Evolutionary conservation across 2,329 filamentous ascomycete species (phyloP).

Genomic region (Pseudocercospora musae): DNA sequence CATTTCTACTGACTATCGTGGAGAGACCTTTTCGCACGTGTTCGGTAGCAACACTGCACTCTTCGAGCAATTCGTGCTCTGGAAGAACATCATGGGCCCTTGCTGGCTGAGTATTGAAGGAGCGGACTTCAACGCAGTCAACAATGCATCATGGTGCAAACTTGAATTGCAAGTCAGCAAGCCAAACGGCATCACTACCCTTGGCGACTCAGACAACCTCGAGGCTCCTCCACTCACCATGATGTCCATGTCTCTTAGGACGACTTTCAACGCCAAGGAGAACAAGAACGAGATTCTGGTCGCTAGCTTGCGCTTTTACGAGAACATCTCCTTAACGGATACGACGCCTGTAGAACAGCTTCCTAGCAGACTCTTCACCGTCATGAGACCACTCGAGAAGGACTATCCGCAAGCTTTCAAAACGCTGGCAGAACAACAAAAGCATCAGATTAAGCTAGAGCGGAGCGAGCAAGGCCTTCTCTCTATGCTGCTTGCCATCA

Average conservation of each 20-base stretch:
- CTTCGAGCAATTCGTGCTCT: constrained; percentile 97
- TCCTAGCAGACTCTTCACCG: constrained; percentile 84
- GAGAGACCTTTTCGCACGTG: constrained; percentile 88
- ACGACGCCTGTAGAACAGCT: constrained; percentile 86
- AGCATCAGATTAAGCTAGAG: constrained; percentile 73
- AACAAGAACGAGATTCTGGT: constrained; percentile 96
- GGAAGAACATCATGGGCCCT: constrained; percentile 98
- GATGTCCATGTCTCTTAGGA: constrained; percentile 92
- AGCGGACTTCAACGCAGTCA: constrained; percentile 77
- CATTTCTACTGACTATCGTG: constrained; percentile 66
- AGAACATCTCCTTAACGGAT: constrained; percentile 81
- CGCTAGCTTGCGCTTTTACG: constrained; percentile 88
- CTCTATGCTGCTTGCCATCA: constrained; percentile 81
- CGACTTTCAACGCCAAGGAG: constrained; percentile 80
- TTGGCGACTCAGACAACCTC: constrained; percentile 74
- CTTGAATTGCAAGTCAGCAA: constrained; percentile 80
- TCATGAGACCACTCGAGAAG: constrained; percentile 72
- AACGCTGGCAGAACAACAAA: constrained; percentile 67
- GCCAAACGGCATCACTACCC: constrained; percentile 68
- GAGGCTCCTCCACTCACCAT: constrained; percentile 85
- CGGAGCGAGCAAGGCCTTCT: constrained; percentile 83
- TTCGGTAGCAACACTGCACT: constrained; percentile 91
- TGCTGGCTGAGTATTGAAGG: constrained; percentile 93
- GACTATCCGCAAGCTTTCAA: constrained; percentile 88
- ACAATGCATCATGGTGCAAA: constrained; percentile 96